Evolutionary conservation across 2,329 filamentous ascomycete genomes (phyloP), one percentile per base, ranked within the genome.

Genomic region (Rhytidhysteron rufulum): DNA sequence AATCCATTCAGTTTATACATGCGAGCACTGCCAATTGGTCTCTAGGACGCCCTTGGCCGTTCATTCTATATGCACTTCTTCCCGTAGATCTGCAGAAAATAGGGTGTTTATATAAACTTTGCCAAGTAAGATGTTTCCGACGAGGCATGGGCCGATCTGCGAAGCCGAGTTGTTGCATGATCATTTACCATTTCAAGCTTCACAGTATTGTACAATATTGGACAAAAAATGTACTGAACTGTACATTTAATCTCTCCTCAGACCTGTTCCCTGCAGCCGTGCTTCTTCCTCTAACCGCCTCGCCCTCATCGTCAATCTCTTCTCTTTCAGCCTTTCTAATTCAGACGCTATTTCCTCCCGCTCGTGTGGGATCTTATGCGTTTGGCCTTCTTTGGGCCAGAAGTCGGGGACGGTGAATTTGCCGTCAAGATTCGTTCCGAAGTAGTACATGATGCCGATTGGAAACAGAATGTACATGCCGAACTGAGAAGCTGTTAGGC

Each of bases 361-460:
- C 53, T 93, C 86, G 44, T 79, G 79, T 2, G 88, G 88, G 33
- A 93, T 78, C 57, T 77, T 79, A 68, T 93, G 84, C 44, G 84
- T 84, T 62, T 90, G 77, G 48, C 86, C 83, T 4, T 82, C 75
- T 58, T 83, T 88, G 20, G 93, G 93, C 93, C 93, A 98, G 75
- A 98, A 98, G 42, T 85, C 86, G 17, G 86, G 83, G 1, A 97
- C 88, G 34, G 79, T 72, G 74, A 98, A 98, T 34, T 50, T 54
- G 52, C 85, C 79, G 69, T 98, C 93, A 62, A 98, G 87, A 68
- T 98, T 98, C 41, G 90, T 95, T 63, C 93, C 93, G 68, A 97
- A 98, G 75, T 98, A 98, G 77, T 94, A 97, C 93, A 98, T 98
- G 75, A 93, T 90, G 56, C 88, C 89, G 59, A 98, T 97, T 15